Evolutionary conservation across 495 filamentous ascomycete species (phyloP), one percentile per base, ranked within the genome.

Genomic region (Podospora comata): DNA sequence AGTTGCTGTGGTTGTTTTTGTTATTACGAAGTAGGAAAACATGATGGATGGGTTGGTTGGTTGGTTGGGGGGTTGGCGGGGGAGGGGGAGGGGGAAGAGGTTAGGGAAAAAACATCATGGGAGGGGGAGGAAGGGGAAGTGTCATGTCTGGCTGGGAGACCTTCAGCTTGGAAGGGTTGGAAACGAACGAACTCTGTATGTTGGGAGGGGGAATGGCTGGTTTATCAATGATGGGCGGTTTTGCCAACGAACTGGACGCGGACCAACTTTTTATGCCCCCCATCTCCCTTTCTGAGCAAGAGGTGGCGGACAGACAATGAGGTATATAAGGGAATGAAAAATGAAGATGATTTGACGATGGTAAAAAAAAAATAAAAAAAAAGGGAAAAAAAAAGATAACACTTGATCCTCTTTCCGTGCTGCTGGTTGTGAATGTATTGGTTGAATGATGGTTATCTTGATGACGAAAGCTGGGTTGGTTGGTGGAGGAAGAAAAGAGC

Each of bases 341-440:
- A 27, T 34, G 60, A 70, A 59, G 56, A 66, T 64, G 68, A 70
- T 23, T 66, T 66, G 68, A 69, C 63, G 67, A 62, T 30, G 60
- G 19, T 32, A 0, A 34, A 32, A n/a, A 20, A 62, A 23, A 1
- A 23, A 23, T 1, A 1, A 23, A 1, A 23, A 23, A 23, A 23
- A 23, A 23, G 1, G 20, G 20, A 2, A 23, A 23, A 23, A 23
- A 2, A 1, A 23, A 23, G 23, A 23, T 23, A 30, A n/a, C 18
- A 20, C 15, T 64, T 11, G 16, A 9, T 26, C 11, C 34, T 6
- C 3, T 39, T 39, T 5, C 34, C 11, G 34, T 39, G 5, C 34
- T 39, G 34, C 5, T 39, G 3, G 20, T 3, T 55, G 44, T 28
- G n/a, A 23, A 65, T 27, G 39, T 65, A 5, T 27, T 5, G 2